These are phyloP conservation scores for Clonostachys byssicola DNA, from an alignment of 2,329 filamentous ascomycete species.

Conservation along the genomic window DNA sequence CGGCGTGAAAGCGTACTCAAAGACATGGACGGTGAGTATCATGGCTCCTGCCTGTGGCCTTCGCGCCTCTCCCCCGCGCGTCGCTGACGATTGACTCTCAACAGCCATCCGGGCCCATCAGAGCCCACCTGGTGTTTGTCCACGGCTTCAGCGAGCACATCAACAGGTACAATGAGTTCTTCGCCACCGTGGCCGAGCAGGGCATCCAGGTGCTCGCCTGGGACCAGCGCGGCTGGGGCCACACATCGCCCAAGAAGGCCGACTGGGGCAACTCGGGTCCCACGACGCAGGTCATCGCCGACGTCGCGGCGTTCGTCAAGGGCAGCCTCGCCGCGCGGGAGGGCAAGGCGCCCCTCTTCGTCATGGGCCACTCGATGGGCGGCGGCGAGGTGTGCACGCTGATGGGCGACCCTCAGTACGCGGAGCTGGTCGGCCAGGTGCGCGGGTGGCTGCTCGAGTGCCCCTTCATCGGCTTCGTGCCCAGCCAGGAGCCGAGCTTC, in stretches of 20 bases:
- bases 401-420: constrained; percentile 43
- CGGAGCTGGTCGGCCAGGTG: constrained; percentile 53
- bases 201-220: constrained; percentile 75
- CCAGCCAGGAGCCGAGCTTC: constrained; percentile 56
- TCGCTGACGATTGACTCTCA: background rate
- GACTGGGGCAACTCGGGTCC: constrained; percentile 71
- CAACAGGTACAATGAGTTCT: constrained; percentile 72
- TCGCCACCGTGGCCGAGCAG: constrained; percentile 61
- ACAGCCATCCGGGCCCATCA: constrained; percentile 50
- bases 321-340: constrained; percentile 41
- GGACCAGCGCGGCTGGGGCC: constrained; percentile 89
- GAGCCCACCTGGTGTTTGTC: constrained; percentile 74
- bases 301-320: constrained; percentile 73
- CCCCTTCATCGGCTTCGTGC: constrained; percentile 74
- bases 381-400: constrained; percentile 71
- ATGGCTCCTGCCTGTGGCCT: background rate
- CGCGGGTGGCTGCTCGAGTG: constrained; percentile 71
- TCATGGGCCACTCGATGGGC: constrained; percentile 91
- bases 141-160: constrained; percentile 90
- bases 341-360: constrained; percentile 61
- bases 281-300: constrained; percentile 67
- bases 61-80: background rate
- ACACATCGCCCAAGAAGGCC: constrained; percentile 55
- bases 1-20: constrained; percentile 45
- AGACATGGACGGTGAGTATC: constrained; percentile 51